Evolutionary conservation across 2,329 filamentous ascomycete genomes (phyloP).

Genomic region (Davidsoniella eucalypti): DNA sequence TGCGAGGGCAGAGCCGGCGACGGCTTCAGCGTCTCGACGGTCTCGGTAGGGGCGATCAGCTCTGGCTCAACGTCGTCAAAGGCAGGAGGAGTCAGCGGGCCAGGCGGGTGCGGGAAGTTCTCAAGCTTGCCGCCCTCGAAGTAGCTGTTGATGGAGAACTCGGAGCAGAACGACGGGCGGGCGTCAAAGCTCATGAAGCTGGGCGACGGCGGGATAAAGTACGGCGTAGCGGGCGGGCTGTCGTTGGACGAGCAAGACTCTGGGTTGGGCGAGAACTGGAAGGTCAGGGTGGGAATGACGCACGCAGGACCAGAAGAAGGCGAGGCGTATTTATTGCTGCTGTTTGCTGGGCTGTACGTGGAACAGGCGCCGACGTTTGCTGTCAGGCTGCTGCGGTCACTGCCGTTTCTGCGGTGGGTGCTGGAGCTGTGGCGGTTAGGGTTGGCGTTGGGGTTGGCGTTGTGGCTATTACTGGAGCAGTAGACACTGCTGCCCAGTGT

Average conservation of each 20-base stretch:
- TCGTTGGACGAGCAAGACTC: constrained; percentile 1
- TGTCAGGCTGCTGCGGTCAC: no score
- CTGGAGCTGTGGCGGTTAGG: no score
- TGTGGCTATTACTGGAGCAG: no score
- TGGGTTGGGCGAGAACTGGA: constrained; percentile 8
- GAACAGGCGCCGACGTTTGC: not conserved
- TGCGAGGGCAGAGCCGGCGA: not conserved
- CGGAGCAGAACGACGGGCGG: constrained; percentile 12
- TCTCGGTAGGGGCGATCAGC: not conserved
- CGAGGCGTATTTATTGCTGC: not conserved
- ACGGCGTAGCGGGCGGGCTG: constrained; percentile 2
- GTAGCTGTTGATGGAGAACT: constrained; percentile 11
- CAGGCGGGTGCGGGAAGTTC: constrained; percentile 10
- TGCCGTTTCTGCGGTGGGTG: not conserved
- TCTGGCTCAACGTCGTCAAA: not conserved
- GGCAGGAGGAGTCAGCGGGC: constrained; percentile 3
- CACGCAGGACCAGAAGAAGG: constrained; percentile 3
- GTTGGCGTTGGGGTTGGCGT: no score
- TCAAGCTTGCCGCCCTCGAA: constrained; percentile 12
- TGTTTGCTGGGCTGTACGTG: not conserved
- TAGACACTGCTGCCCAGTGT: no score
- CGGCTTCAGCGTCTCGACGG: constrained; percentile 1
- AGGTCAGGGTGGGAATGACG: constrained; percentile 7
- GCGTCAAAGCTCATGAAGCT: constrained; percentile 6
- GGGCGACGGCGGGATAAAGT: constrained; percentile 1